Evolutionary conservation across 2,329 filamentous ascomycete genomes (phyloP), one percentile per base, ranked within the genome.

Genomic region (Fusarium luffae): DNA sequence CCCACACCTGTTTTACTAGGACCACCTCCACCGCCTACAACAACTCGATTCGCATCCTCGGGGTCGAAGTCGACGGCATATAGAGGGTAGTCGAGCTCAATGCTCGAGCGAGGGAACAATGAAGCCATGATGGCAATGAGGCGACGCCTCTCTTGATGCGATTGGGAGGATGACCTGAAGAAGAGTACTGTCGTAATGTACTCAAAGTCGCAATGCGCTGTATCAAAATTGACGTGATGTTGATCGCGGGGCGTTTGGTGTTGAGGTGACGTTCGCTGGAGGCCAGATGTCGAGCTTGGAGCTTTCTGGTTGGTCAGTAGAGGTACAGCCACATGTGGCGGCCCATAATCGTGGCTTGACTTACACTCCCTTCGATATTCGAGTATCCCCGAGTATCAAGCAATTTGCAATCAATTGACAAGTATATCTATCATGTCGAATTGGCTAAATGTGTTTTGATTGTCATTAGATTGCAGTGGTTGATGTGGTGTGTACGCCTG

Each of bases 51-150:
- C 63, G 90, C 86, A 82, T 97, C 90, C 75, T 91, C 87, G 54
- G 92, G 93, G 77, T 97, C 93, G 79, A 97, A 98, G 77, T 94
- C 94, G 78, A 93, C 92, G 59, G 92, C 89, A 79, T 94, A 97
- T 63, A 97, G 87, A 50, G 94, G 94, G 80, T 95, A 98, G 61
- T 89, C 88, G 70, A 97, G 87, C 59, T 89, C 88, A 72, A 89
- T 83, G 79, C 89, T 91, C 65, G 91, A 86, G 63, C 80, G 80
- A 57, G 81, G 80, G 67, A 88, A 79, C 23, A 77, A 75, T 51
- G 78, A 75, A 55, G 80, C 75, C 82, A 83, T 83, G 58, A 19
- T 60, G 68, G 56, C 37, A 32, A 30, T 48, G 65, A 63, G 57
- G 69, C 61, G 58, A 68, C 44, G 67, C 60, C 67, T 70, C 55